phyloP scores from a whole-genome alignment of 2,329 filamentous ascomycete genomes.

The Bipolaris oryzae region DNA sequence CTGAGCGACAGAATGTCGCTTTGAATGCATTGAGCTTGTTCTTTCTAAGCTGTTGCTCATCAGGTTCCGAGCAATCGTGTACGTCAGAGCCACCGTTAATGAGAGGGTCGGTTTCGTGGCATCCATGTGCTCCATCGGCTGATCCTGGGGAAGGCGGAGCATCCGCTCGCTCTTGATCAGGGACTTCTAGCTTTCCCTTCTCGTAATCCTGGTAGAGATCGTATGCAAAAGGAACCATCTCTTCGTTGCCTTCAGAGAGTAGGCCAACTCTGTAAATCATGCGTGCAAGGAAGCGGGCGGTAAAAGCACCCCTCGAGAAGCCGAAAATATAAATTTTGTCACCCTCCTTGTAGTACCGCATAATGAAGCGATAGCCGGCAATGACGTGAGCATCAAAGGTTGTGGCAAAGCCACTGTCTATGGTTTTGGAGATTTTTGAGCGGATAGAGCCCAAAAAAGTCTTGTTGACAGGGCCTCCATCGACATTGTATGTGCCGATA shows the following conservation, averaged over 20 bases:
- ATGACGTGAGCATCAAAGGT: conserved; percentile 23
- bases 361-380: conserved; percentile 41
- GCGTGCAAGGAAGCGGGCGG: conserved; percentile 40
- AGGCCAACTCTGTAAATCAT: conserved; percentile 35
- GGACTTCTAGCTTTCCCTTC: conserved; percentile 11
- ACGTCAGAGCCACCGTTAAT: neutral
- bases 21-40: conserved; percentile 49
- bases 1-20: conserved; percentile 49
- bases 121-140: too few species aligned
- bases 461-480: conserved; percentile 1
- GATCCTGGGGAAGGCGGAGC: conserved; percentile 19
- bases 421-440: conserved; percentile 12
- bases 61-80: neutral
- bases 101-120: conserved; percentile 21
- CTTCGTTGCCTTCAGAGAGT: conserved; percentile 28
- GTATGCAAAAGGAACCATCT: conserved; percentile 29
- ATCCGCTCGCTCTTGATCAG: conserved; percentile 46
- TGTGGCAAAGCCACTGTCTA: conserved; percentile 21
- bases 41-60: conserved; percentile 32
- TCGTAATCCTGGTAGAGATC: conserved; percentile 17
- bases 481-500: conserved; percentile 22
- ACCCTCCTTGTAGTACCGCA: conserved; percentile 39
- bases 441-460: neutral
- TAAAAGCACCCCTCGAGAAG: conserved; percentile 44
- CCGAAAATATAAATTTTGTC: conserved; percentile 46